Conservation (phyloP, 805 yeast genomes). For the Blastobotrys parvus region DNA sequence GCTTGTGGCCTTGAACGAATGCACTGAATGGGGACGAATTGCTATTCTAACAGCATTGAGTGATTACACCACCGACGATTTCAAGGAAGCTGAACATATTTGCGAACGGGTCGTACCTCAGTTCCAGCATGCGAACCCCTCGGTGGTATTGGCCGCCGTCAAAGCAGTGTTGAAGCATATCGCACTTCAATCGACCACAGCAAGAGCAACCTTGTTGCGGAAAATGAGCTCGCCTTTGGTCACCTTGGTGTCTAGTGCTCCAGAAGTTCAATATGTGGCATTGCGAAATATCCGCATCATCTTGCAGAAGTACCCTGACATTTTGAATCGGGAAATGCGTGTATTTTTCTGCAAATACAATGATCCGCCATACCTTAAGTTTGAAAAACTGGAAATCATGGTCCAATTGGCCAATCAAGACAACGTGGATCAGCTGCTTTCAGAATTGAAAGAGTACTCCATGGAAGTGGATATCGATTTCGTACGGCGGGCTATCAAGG, state of each 20-base stretch:
- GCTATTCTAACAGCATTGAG: slow-evolving; percentile 76
- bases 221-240: slow-evolving; percentile 81
- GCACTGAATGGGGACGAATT: slow-evolving; percentile 98
- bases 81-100: slow-evolving; percentile 70
- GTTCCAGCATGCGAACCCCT: slow-evolving; percentile 93
- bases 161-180: slow-evolving; percentile 68
- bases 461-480: slow-evolving; percentile 82
- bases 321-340: slow-evolving; percentile 70
- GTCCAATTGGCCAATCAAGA: slow-evolving; percentile 62
- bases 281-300: slow-evolving; percentile 84
- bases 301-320: slow-evolving; percentile 76
- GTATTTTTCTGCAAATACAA: slow-evolving; percentile 86
- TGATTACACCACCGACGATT: slow-evolving; percentile 51
- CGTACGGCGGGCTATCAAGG: slow-evolving; percentile 83
- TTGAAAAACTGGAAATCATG: slow-evolving; percentile 85
- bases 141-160: slow-evolving; percentile 81
- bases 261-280: slow-evolving; percentile 93
- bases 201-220: slow-evolving; percentile 41
- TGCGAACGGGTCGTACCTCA: slow-evolving; percentile 90
- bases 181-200: slow-evolving; percentile 29
- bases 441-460: slow-evolving; percentile 81
- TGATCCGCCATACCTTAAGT: slow-evolving; percentile 88
- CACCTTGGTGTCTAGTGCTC: slow-evolving; percentile 77
- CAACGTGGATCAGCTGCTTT: slow-evolving; percentile 55
- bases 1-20: slow-evolving; percentile 81